Conservation (phyloP, 805 yeast genomes). For the fission yeast (Schizosaccharomyces pombe) region DNA sequence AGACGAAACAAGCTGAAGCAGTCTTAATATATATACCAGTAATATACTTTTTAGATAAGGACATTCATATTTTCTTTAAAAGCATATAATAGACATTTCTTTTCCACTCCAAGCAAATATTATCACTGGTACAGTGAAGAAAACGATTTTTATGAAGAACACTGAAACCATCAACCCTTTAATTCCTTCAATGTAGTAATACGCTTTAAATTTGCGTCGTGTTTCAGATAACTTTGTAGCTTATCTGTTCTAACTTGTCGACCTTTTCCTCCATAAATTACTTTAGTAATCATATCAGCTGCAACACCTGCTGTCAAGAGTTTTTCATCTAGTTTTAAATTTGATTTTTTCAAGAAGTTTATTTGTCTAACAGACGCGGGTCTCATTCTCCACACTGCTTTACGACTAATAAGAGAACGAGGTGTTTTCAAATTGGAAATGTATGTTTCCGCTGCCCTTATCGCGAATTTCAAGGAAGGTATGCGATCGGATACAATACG, state of each 20-base stretch:
- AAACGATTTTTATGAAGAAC: no score
- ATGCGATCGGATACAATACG: conserved; percentile 4
- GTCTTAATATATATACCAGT: background rate
- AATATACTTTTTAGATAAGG: no score
- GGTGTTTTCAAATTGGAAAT: background rate
- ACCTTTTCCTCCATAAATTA: background rate
- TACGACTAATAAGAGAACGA: background rate
- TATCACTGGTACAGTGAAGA: no score
- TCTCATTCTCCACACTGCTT: conserved; percentile 5
- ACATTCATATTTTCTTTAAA: no score
- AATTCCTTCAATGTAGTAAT: background rate
- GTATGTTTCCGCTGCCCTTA: conserved; percentile 7
- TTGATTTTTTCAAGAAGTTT: background rate
- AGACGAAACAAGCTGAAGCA: background rate
- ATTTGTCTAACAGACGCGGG: conserved; percentile 5
- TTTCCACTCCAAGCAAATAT: no score
- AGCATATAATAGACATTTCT: no score
- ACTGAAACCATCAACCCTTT: no score
- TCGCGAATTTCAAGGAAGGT: conserved; percentile 2
- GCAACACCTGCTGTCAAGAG: conserved; percentile 1
- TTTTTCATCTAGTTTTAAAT: background rate
- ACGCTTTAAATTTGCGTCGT: background rate
- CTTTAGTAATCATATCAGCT: conserved; percentile 2
- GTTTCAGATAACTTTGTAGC: background rate
- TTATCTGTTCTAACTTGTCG: background rate